Conservation (phyloP, 371 early-diverging fungal genomes). For the Syncephalis fuscata region DNA sequence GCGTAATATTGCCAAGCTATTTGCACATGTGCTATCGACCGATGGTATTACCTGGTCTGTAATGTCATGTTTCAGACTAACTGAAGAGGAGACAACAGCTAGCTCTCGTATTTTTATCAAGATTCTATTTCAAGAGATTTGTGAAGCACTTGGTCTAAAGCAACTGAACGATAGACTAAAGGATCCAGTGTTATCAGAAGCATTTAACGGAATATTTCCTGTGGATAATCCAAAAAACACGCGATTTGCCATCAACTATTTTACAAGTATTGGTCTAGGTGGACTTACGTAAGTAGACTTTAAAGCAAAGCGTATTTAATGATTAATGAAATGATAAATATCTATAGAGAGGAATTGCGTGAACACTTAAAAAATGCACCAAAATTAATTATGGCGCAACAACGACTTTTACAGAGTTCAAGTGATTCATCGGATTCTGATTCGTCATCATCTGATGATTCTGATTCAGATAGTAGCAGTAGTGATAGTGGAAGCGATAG, state of each 20-base stretch:
- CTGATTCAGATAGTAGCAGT: neutral
- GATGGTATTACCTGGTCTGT: conserved; percentile 81
- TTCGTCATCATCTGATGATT: neutral
- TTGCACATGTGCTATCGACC: conserved; percentile 75
- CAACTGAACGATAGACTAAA: conserved; percentile 58
- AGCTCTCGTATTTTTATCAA: conserved; percentile 95
- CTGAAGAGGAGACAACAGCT: conserved; percentile 86
- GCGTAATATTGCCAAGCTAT: conserved; percentile 83
- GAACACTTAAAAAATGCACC: conserved; percentile 39
- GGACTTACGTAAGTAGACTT: conserved; percentile 46
- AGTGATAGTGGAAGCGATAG: neutral
- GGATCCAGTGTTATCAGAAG: conserved; percentile 38
- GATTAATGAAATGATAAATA: too few species aligned
- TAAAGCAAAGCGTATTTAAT: too few species aligned
- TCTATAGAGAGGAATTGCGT: conserved; percentile 56
- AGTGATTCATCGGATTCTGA: conserved; percentile 5
- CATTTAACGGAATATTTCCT: conserved; percentile 77
- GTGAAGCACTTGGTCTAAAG: conserved; percentile 68
- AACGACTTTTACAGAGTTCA: neutral
- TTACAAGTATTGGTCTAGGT: conserved; percentile 87
- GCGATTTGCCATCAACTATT: conserved; percentile 96
- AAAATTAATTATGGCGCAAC: neutral
- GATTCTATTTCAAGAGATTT: conserved; percentile 81
- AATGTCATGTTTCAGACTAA: conserved; percentile 58
- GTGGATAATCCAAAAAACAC: conserved; percentile 72